Base-by-base conservation (phyloP, 2,329 filamentous ascomycete species). In the Sporothrix sp. region DNA sequence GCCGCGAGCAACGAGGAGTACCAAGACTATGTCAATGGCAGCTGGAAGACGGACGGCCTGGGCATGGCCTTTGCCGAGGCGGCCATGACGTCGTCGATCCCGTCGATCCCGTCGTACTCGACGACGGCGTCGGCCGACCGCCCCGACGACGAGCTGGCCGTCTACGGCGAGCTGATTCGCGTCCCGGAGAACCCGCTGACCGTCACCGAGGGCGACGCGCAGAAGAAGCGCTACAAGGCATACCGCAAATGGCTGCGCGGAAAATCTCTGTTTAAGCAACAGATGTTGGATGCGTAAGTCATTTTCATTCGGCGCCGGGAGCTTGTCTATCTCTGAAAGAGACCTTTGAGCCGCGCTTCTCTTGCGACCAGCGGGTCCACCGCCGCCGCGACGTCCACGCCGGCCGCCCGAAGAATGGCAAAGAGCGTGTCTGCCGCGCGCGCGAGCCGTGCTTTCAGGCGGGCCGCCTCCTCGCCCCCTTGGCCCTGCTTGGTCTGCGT, bases 191-290 rank as follows among this genome's bases (percentile, higher is more conserved):
- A 95, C 60, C 87, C 88, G 16, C 69, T 98, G 48, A 94, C 87
- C 2, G 91, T 97, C 13, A 83, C 82, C 1, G 84, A 90, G 39
- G 90, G 94, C 61, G 93, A 97, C 65, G 76, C 82, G 40, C 76
- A 78, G 36, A 97, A 95, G 76, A 96, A 97, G 75, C 75, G 93
- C 59, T 98, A 98, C 67, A 97, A 95, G 69, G 87, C 90, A 9
- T 98, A 98, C 68, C 73, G 84, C 61, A 94, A 96, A 68, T 98
- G 93, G 91, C 72, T 98, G 62, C 78, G 82, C 55, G 91, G 91
- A 16, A 97, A 96, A 71, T 95, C 88, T 60, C 76, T 97, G 61
- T 97, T 97, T 66, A 97, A 97, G 68, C 90, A 96, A 73, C 81
- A 84, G 65, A 80, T 83, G 40, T 72, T 79, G 48, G 76, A 58